Base-by-base conservation (phyloP, 164 flowering plant species). In the Vitis amurensis region DNA sequence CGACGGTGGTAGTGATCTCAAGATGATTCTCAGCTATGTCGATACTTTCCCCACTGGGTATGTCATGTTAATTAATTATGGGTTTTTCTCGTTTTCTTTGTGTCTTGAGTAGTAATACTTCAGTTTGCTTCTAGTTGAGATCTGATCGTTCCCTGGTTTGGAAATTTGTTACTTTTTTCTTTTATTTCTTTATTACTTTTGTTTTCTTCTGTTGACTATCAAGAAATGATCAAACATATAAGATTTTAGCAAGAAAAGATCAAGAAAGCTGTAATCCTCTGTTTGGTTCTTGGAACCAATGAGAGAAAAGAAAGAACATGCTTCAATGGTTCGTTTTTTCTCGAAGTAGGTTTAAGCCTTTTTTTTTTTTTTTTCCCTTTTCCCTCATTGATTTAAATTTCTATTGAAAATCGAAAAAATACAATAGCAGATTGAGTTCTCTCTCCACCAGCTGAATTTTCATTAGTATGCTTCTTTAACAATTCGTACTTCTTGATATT, bases 11-110 rank as follows among this genome's bases (percentile, higher is more conserved):
- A 74, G 89, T 65, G 88, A 87, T 69, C 97, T 91, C 61, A 85
- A 87, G 80, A 93, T 93, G 98, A 88, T 93, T 3, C 90, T 86
- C 31, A 93, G 85, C 76, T 90, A 85, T 74, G 94, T 90, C 66
- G 77, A 90, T 60, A 64, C 72, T 64, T 74, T 93, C 59, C 98
- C 98, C 8, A 83, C 83, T 52, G 97, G 97, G 98, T 93, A 82
- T 50, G 84, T 69, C 27, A 2, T 23, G 27, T 23, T 23, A 23
- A 23, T 23, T 23, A 23, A 2, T 23, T 17, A 4, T 13, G 10
- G 4, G 55, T 17, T 49, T 49, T 57, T 44, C 3, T 47, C 4
- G 56, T 29, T 8, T 8, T 10, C 29, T 37, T 60, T 44, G 10
- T 59, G 2, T 55, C 44, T 50, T 37, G 27, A 49, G 14, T 9